A percentile compares a stretch with the other conserved stretches of the same genome.
Evolutionary conservation across 345 rosid genomes (phyloP).

Genomic region (Salix arbutifolia): DNA sequence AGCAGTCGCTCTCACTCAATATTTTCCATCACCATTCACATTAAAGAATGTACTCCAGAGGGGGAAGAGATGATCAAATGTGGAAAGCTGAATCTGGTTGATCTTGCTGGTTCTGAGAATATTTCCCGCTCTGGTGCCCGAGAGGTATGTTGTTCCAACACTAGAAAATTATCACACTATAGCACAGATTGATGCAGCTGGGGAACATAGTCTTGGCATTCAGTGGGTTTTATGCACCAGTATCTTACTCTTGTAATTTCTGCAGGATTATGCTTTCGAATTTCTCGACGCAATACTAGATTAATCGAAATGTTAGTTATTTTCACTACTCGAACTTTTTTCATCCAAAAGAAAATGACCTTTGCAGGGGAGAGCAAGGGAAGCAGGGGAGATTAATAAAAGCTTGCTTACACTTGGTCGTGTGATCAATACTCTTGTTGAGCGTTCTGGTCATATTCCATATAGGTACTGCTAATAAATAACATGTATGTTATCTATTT

Average conservation of each 20-base stretch:
- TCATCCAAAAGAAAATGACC: slow-evolving; percentile 13
- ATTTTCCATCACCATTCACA: slow-evolving; percentile 95
- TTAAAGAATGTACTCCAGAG: slow-evolving; percentile 91
- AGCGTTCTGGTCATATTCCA: slow-evolving; percentile 98
- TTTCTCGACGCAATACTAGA: not conserved
- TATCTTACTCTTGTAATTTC: slow-evolving; percentile 7
- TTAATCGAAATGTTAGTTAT: not conserved
- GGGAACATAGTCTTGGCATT: not conserved
- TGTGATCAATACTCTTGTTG: slow-evolving; percentile 92
- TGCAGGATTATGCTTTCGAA: slow-evolving; percentile 19
- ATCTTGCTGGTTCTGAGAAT: slow-evolving; percentile 99
- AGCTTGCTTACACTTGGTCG: slow-evolving; percentile 99
- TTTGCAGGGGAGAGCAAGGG: slow-evolving; percentile 97
- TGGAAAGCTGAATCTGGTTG: slow-evolving; percentile 97
- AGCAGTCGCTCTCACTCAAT: slow-evolving; percentile 98
- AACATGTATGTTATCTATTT: not conserved
- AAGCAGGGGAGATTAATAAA: slow-evolving; percentile 98
- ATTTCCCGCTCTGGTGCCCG: slow-evolving; percentile 97
- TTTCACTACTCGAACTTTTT: not conserved
- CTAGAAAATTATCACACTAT: not conserved
- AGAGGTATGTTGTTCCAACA: slow-evolving; percentile 52
- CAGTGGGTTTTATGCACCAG: not conserved
- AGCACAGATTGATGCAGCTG: not conserved
- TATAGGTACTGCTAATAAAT: slow-evolving; percentile 50
- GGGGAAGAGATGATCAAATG: slow-evolving; percentile 99